Evolutionary conservation across 805 yeast species (phyloP).

Genomic region (Scheffersomyces lignosus): DNA sequence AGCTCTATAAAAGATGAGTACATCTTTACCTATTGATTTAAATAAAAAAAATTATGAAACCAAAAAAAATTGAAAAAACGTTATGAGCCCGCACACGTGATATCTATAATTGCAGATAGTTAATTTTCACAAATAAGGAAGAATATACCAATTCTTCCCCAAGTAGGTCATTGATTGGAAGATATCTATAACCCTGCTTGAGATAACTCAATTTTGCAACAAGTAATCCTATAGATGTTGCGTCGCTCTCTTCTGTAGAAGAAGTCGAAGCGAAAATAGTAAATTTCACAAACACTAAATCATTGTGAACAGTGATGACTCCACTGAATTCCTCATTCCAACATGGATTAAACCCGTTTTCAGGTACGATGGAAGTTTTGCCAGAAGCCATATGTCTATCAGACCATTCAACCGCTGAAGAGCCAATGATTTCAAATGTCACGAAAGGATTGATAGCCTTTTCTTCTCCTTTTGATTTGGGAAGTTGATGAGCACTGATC

Average conservation of each 20-base stretch:
- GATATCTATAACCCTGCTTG: conserved; percentile 77
- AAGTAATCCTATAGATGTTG: conserved; percentile 51
- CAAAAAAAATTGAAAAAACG: conserved; percentile 2
- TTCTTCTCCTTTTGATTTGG: conserved; percentile 60
- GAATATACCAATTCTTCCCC: conserved; percentile 73
- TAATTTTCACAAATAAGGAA: conserved; percentile 45
- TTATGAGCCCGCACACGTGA: too few relatives aligned
- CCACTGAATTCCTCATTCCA: conserved; percentile 68
- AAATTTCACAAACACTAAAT: conserved; percentile 59
- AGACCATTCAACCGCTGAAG: conserved; percentile 25
- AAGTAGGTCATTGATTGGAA: conserved; percentile 70
- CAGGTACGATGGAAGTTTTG: conserved; percentile 34
- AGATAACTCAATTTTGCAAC: conserved; percentile 63
- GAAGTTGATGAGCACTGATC: conserved; percentile 84
- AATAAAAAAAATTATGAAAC: conserved; percentile 3
- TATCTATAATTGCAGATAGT: too few relatives aligned
- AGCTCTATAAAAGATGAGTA: too few relatives aligned
- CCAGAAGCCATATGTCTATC: conserved; percentile 10
- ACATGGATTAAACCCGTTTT: conserved; percentile 84
- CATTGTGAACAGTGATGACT: conserved; percentile 34
- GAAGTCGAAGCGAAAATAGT: conserved; percentile 7
- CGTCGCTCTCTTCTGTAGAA: conserved; percentile 14
- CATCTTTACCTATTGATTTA: too few relatives aligned
- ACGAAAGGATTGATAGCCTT: conserved; percentile 59
- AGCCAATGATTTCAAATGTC: conserved; percentile 59